phyloP scores from a whole-genome alignment of 495 filamentous ascomycete genomes.

The Hypoxylon fuscum region DNA sequence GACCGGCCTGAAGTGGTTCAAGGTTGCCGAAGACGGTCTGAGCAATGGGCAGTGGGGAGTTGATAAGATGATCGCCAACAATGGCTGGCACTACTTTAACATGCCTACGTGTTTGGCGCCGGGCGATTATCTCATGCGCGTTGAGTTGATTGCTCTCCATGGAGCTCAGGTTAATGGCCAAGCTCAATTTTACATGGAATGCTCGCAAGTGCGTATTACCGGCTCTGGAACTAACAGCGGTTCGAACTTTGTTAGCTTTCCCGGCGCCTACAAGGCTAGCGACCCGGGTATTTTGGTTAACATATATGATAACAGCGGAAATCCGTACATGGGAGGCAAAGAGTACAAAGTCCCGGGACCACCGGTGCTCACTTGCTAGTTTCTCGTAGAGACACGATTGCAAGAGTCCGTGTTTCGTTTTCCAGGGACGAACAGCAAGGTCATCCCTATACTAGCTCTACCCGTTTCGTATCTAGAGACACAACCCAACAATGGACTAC shows the following conservation, averaged over 20 bases:
- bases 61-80: conserved; percentile 52
- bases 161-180: conserved; percentile 48
- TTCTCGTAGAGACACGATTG: background rate
- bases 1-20: conserved; percentile 54
- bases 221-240: conserved; percentile 54
- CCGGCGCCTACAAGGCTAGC: conserved; percentile 55
- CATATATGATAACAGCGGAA: conserved; percentile 53
- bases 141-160: conserved; percentile 63
- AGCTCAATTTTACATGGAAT: conserved; percentile 63
- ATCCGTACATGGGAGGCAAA: conserved; percentile 47
- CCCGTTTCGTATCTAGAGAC: too few species aligned
- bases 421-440: too few species aligned
- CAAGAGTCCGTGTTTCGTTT: background rate
- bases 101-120: conserved; percentile 57
- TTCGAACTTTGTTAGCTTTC: conserved; percentile 55
- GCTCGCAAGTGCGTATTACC: conserved; percentile 60
- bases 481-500: too few species aligned
- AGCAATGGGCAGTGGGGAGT: conserved; percentile 55
- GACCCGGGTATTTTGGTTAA: conserved; percentile 56
- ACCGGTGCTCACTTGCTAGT: conserved; percentile 44
- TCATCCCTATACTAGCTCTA: too few species aligned
- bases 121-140: conserved; percentile 61
- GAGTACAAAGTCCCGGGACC: conserved; percentile 56
- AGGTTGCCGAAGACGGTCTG: conserved; percentile 54
- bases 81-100: conserved; percentile 57